A percentile compares a stretch with the other conserved stretches of the same genome.
Evolutionary conservation across 2,329 filamentous ascomycete species (phyloP).

Genomic region (Exophiala sideris): DNA sequence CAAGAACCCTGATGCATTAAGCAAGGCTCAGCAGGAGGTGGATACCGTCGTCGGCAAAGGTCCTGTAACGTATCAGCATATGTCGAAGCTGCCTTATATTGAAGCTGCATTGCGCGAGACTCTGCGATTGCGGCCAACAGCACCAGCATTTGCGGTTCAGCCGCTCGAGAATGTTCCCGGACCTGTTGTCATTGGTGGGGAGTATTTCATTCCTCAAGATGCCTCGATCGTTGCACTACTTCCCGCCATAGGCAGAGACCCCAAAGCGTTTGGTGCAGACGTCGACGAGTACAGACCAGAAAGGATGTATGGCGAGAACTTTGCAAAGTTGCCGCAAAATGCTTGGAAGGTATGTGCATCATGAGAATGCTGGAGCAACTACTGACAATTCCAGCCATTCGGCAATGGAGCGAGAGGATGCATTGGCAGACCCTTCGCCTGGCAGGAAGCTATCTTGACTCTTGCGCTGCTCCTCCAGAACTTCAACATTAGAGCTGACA

Average conservation of each 20-base stretch:
- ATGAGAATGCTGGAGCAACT: not conserved
- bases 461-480: slow-evolving; percentile 66
- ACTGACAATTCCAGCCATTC: slow-evolving; percentile 53
- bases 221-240: slow-evolving; percentile 53
- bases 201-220: slow-evolving; percentile 57
- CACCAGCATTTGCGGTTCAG: slow-evolving; percentile 55
- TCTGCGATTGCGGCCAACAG: slow-evolving; percentile 60
- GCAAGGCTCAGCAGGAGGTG: slow-evolving; percentile 64
- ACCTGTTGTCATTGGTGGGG: slow-evolving; percentile 41
- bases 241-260: slow-evolving; percentile 58
- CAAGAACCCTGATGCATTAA: slow-evolving; percentile 58
- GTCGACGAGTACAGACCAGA: slow-evolving; percentile 66
- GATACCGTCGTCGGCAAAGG: slow-evolving; percentile 60
- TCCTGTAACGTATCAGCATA: slow-evolving; percentile 51
- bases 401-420: slow-evolving; percentile 69
- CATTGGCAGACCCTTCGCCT: slow-evolving; percentile 70
- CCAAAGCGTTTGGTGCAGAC: slow-evolving; percentile 62
- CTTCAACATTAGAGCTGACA: slow-evolving; percentile 63
- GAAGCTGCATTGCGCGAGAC: slow-evolving; percentile 65
- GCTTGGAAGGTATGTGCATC: slow-evolving; percentile 53
- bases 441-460: slow-evolving; percentile 66
- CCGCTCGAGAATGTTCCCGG: slow-evolving; percentile 33
- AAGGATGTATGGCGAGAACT: slow-evolving; percentile 67
- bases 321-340: slow-evolving; percentile 61
- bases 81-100: slow-evolving; percentile 64